These are phyloP conservation scores for Teunomyces atbi DNA, from an alignment of 805 yeast genomes.

Conservation along the genomic window DNA sequence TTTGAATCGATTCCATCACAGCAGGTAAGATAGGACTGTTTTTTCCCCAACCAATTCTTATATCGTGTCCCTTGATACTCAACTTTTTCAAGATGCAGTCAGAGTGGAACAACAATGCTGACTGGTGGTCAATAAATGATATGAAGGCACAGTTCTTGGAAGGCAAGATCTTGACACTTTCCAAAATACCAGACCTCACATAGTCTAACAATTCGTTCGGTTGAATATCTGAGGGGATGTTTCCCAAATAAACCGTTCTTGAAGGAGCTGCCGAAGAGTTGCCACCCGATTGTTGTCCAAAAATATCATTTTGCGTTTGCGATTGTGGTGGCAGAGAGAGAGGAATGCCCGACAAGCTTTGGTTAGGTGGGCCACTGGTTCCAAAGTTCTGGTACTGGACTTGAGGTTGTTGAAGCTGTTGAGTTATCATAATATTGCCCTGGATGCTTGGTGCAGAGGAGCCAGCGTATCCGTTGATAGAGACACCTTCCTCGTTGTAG, in stretches of 20 bases:
- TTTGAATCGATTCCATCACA: constrained; percentile 70
- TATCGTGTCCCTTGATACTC: constrained; percentile 74
- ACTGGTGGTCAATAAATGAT: constrained; percentile 82
- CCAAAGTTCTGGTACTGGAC: constrained; percentile 1
- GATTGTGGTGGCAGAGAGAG: constrained; percentile 6
- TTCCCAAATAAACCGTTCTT: constrained; percentile 88
- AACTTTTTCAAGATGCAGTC: constrained; percentile 86
- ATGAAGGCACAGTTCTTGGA: constrained; percentile 87
- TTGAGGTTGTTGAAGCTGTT: constrained; percentile 8
- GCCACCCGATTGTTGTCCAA: constrained; percentile 7
- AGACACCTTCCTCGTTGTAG: constrained; percentile 14
- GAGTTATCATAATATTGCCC: constrained; percentile 5
- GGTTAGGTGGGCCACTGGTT: neutral
- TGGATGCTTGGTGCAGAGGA: neutral
- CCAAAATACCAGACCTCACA: constrained; percentile 88
- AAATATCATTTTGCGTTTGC: constrained; percentile 7
- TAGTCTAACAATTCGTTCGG: constrained; percentile 83
- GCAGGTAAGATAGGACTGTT: constrained; percentile 71
- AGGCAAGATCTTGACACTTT: constrained; percentile 73
- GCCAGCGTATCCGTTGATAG: constrained; percentile 15
- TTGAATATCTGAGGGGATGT: constrained; percentile 77
- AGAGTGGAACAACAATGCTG: constrained; percentile 88
- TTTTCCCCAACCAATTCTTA: constrained; percentile 93
- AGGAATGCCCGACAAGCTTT: constrained; percentile 3
- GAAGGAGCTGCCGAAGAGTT: constrained; percentile 51